These are phyloP conservation scores for Chaetoscypha palmicola DNA, from an alignment of 2,329 filamentous ascomycete genomes.

Conservation along the genomic window DNA sequence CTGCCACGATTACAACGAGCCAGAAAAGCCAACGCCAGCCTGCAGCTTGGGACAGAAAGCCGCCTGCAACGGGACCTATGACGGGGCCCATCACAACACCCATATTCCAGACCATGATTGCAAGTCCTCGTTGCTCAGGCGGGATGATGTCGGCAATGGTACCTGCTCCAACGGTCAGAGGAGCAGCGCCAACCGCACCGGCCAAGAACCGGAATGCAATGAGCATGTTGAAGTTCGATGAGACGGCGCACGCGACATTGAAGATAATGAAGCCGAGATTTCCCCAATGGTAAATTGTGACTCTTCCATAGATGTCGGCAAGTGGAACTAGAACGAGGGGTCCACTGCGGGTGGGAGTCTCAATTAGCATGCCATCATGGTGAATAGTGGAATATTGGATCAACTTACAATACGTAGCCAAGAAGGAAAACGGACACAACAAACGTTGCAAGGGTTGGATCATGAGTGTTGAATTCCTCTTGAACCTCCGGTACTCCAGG, in stretches of 20 bases:
- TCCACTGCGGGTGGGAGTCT: too few species aligned
- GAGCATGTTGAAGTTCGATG: not conserved
- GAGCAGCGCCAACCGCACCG: not conserved
- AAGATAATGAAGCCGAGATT: not conserved
- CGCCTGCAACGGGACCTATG: slow-evolving; percentile 28
- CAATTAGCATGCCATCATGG: too few species aligned
- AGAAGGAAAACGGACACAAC: not conserved
- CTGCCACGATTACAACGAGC: slow-evolving; percentile 39
- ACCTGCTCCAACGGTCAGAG: slow-evolving; percentile 48
- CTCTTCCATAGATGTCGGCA: too few species aligned
- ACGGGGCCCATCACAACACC: slow-evolving; percentile 34
- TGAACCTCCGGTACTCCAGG: not conserved
- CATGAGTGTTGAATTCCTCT: too few species aligned
- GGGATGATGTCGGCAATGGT: slow-evolving; percentile 59
- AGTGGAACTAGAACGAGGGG: not conserved
- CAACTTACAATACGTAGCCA: not conserved
- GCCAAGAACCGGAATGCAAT: not conserved
- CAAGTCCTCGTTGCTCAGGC: slow-evolving; percentile 48
- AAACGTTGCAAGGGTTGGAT: too few species aligned
- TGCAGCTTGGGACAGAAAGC: slow-evolving; percentile 30
- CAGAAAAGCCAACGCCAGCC: slow-evolving; percentile 35
- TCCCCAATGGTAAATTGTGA: not conserved
- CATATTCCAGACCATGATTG: slow-evolving; percentile 45
- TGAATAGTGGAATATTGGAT: too few species aligned
- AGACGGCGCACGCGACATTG: not conserved